Base-by-base conservation (phyloP, 495 filamentous ascomycete genomes). In the Penicillium paradoxum region DNA sequence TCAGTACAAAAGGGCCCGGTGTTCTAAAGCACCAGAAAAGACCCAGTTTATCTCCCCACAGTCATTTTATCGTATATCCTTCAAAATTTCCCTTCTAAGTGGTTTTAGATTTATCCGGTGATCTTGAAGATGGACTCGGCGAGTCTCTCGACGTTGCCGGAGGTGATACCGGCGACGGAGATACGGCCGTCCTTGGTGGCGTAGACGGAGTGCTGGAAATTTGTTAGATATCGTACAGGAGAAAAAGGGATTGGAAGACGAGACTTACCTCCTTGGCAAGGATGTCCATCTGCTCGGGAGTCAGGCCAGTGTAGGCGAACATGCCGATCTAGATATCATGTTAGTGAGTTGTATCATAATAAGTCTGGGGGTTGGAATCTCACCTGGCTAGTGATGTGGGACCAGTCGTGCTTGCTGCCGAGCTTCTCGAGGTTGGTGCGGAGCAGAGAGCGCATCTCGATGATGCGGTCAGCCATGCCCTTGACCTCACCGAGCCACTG, bases 381-480 rank as follows among this genome's bases (percentile, higher is more conserved):
- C 65, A 79, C 75, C 80, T 91, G 92, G 70, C 80, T 90, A 49
- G 93, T 98, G 74, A 98, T 98, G 78, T 98, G 93, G 72, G 84
- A 87, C 93, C 93, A 98, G 75, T 96, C 88, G 73, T 93, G 91
- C 79, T 90, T 89, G 77, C 86, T 91, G 60, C 92, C 93, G 52
- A 95, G 83, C 70, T 87, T 85, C 83, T 96, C 89, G 37, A 98
- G 83, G 76, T 96, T 93, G 64, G 87, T 81, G 79, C 93, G 92
- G 59, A 98, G 84, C 33, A 95, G 79, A 43, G 88, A 84, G 54
- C 93, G 89, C 93, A 98, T 98, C 69, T 83, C 88, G 68, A 98
- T 98, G 78, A 98, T 98, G 60, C 93, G 93, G 73, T 96, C 90
- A 36, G 93, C 93, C 93, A 98, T 98, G 47, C 78, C 90, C 85